Base-by-base conservation (phyloP, 306 rosid genomes). In the Quercus bicolor region DNA sequence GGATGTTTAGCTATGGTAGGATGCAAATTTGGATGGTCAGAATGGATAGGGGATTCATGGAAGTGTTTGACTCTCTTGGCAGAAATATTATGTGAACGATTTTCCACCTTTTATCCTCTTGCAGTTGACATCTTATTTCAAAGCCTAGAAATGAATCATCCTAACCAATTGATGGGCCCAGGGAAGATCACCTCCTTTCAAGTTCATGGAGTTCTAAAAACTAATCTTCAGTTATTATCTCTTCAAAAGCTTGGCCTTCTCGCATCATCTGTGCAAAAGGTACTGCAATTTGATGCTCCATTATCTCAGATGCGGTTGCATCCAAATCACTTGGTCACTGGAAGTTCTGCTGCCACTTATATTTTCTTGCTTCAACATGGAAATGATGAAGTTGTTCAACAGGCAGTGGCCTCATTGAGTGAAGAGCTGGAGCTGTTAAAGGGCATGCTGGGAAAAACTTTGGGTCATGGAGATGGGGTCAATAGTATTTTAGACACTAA, bases 31-130 rank as follows among this genome's bases (percentile, higher is more conserved):
- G 98, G 97, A 66, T 94, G 98, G 98, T 83, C 88, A 20, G 93
- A 92, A 68, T 94, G 98, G 98, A 87, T 92, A 68, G 93, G 85
- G 56, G 91, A 94, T 88, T 90, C 88, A 28, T 94, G 98, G 98
- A 94, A 91, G 87, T 94, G 94, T 78, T 87, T 92, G 83, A 94
- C 98, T 82, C 94, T 94, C 24, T 82, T 94, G 82, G 97, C 97
- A 29, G 98, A 94, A 83, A 94, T 94, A 78, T 77, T 90, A 73
- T 71, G 91, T 74, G 98, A 94, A 33, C 79, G 80, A 78, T 94
- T 90, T 89, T 92, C 98, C 10, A 59, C 81, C 60, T 90, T 86
- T 87, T 94, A 92, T 83, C 79, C 83, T 43, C 91, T 79, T 74
- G 90, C 94, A 54, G 77, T 89, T 77, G 97, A 92, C 86, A 87